phyloP scores from a whole-genome alignment of 331 rosid species.

The Cydonia oblonga region DNA sequence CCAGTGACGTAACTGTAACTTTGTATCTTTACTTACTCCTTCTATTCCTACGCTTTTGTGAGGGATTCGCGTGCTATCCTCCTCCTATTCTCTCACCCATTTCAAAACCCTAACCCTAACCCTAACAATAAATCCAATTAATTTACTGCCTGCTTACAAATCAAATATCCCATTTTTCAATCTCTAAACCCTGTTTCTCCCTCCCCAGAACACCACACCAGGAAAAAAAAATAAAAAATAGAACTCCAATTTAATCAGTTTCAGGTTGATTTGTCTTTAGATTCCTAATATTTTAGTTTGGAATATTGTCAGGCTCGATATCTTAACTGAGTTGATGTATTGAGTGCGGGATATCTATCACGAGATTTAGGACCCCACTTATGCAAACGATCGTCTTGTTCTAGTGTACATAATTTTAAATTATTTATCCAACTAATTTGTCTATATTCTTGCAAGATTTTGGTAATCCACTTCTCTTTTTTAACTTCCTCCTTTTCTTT shows the following conservation, averaged over 20 bases:
- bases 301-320: no score
- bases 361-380: constrained; percentile 41
- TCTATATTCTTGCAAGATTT: not conserved
- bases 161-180: not conserved
- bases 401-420: not conserved
- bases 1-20: no score
- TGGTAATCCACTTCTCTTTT: not conserved
- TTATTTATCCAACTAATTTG: not conserved
- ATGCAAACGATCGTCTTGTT: constrained; percentile 15
- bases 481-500: not conserved
- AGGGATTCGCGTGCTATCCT: no score
- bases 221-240: not conserved
- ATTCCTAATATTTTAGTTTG: not conserved
- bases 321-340: not conserved
- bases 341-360: constrained; percentile 19
- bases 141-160: not conserved
- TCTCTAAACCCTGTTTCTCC: not conserved
- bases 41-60: no score
- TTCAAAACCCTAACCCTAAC: no score
- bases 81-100: no score
- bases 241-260: not conserved
- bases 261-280: not conserved
- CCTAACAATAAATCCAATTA: no score
- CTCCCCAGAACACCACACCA: not conserved
- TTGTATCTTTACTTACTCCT: no score